These are phyloP conservation scores for Lasiodiplodia citricola DNA, from an alignment of 2,329 filamentous ascomycete species.

Conservation along the genomic window DNA sequence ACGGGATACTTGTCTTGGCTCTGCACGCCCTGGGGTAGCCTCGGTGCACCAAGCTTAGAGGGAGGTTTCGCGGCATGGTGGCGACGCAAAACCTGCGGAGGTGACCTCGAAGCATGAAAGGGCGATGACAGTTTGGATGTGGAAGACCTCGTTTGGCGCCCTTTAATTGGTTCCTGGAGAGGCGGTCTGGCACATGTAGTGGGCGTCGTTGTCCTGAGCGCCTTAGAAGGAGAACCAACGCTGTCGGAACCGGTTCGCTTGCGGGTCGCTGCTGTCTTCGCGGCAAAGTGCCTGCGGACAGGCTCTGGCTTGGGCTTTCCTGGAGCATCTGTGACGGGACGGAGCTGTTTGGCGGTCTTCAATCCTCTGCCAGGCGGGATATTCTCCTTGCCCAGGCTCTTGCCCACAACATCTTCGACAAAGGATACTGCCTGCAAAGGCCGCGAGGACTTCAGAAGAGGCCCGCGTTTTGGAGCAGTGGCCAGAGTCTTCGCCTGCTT, in stretches of 20 bases:
- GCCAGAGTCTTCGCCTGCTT: slow-evolving; percentile 49
- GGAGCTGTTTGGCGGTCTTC: slow-evolving; percentile 27
- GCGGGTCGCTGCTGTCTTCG: slow-evolving; percentile 28
- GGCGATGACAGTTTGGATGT: slow-evolving; percentile 39
- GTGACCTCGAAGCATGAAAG: slow-evolving; percentile 43
- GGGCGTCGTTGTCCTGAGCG: slow-evolving; percentile 38
- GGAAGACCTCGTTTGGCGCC: slow-evolving; percentile 28
- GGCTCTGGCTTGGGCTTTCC: neutral
- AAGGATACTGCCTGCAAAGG: slow-evolving; percentile 49
- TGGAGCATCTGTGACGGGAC: neutral
- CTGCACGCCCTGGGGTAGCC: slow-evolving; percentile 39
- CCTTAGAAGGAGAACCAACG: slow-evolving; percentile 42
- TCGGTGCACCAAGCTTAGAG: slow-evolving; percentile 41
- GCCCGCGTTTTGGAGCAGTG: slow-evolving; percentile 55
- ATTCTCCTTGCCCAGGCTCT: slow-evolving; percentile 67
- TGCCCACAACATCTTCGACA: slow-evolving; percentile 55
- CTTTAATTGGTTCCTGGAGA: neutral
- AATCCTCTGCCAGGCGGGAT: slow-evolving; percentile 57
- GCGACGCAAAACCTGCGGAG: slow-evolving; percentile 41
- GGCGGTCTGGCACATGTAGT: slow-evolving; percentile 36
- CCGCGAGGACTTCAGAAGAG: slow-evolving; percentile 52
- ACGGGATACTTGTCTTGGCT: slow-evolving; percentile 55
- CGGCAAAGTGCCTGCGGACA: neutral
- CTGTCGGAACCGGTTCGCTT: slow-evolving; percentile 42
- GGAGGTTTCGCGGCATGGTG: slow-evolving; percentile 34